These are phyloP conservation scores for Pyrus betulifolia DNA, from an alignment of 306 rosid species.

Conservation along the genomic window DNA sequence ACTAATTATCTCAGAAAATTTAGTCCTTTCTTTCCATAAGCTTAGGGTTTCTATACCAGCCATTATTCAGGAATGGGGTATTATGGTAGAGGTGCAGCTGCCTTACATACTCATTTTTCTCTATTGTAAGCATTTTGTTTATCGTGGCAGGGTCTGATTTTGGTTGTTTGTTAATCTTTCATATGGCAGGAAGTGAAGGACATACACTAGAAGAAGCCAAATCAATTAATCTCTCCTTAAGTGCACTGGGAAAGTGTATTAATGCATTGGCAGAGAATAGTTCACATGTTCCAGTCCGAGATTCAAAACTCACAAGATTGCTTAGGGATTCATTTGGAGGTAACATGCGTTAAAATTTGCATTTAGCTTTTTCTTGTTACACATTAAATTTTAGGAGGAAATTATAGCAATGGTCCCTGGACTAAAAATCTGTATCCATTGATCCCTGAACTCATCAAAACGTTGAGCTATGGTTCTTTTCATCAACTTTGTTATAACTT, in stretches of 20 bases:
- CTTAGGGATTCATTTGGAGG: conserved; percentile 97
- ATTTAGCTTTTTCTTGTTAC: neutral
- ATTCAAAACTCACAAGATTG: conserved; percentile 96
- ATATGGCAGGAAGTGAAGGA: conserved; percentile 90
- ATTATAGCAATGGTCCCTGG: too few species aligned
- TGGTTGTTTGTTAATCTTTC: conserved; percentile 12
- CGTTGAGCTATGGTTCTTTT: too few species aligned
- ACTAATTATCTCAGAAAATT: neutral
- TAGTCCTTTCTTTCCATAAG: neutral
- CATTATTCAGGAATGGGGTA: neutral
- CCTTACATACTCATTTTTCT: neutral
- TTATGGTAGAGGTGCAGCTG: neutral
- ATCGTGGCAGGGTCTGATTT: neutral
- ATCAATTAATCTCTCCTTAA: conserved; percentile 90
- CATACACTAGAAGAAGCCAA: conserved; percentile 97
- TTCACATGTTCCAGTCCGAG: conserved; percentile 91
- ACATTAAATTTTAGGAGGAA: neutral
- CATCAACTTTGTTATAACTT: too few species aligned
- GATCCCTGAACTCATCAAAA: too few species aligned
- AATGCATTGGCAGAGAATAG: conserved; percentile 95
- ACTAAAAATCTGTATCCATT: too few species aligned
- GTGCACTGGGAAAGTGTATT: conserved; percentile 94
- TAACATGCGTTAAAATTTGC: conserved; percentile 22
- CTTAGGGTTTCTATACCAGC: neutral
- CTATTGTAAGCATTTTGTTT: neutral